Evolutionary conservation across 495 filamentous ascomycete genomes (phyloP).

Genomic region (Podospora conica): DNA sequence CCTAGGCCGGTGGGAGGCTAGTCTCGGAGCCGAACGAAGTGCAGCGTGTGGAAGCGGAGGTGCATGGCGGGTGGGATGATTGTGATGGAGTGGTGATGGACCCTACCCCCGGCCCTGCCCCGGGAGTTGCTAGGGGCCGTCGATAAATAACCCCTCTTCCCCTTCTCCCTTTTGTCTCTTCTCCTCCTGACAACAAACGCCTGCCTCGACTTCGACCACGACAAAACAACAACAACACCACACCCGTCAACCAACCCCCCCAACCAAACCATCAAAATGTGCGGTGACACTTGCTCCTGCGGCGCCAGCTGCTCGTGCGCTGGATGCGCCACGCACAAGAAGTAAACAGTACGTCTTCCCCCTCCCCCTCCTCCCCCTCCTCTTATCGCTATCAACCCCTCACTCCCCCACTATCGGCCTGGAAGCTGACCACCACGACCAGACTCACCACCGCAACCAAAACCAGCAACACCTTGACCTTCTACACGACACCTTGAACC

Average conservation of each 20-base stretch:
- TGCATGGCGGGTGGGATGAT: neutral
- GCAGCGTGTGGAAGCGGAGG: neutral
- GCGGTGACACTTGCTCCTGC: constrained; percentile 21
- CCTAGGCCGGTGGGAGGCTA: neutral
- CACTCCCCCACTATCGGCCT: neutral
- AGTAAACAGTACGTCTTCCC: constrained; percentile 9
- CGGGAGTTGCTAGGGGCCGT: too few species aligned
- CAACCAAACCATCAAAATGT: constrained; percentile 19
- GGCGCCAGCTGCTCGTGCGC: constrained; percentile 19
- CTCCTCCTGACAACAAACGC: neutral
- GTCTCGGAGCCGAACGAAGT: too few species aligned
- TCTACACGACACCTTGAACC: neutral
- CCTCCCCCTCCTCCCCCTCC: neutral
- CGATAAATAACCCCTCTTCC: constrained; percentile 1
- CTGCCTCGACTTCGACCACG: neutral
- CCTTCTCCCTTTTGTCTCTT: neutral
- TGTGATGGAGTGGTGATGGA: neutral
- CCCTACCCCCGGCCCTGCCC: too few species aligned
- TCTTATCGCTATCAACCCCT: neutral
- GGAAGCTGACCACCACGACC: neutral
- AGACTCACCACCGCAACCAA: neutral
- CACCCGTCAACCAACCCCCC: neutral
- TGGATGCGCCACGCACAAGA: constrained; percentile 19
- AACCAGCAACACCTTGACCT: neutral
- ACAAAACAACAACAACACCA: neutral